Evolutionary conservation across 2,329 filamentous ascomycete species (phyloP).

Genomic region (Colletotrichum sp.): DNA sequence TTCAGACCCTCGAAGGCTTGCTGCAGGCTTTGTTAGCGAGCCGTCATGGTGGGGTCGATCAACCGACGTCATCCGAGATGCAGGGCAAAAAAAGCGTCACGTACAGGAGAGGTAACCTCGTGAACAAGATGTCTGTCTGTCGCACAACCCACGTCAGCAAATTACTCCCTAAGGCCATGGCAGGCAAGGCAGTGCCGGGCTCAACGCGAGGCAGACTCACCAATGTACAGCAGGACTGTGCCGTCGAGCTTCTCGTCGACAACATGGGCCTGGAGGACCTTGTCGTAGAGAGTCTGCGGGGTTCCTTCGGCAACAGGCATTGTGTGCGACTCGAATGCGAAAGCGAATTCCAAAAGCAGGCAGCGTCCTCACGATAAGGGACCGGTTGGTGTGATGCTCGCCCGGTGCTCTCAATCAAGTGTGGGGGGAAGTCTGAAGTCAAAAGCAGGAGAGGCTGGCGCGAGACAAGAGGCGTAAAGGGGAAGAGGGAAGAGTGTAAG

Average conservation of each 20-base stretch:
- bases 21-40: slow-evolving; percentile 44
- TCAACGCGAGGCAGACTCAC: slow-evolving; percentile 51
- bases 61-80: slow-evolving; percentile 12
- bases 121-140: slow-evolving; percentile 94
- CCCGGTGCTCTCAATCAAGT: neutral
- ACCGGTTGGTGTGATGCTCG: neutral
- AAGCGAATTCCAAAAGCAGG: neutral
- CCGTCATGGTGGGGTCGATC: neutral
- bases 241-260: slow-evolving; percentile 96
- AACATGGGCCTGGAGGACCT: slow-evolving; percentile 93
- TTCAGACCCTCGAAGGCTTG: slow-evolving; percentile 97
- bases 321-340: slow-evolving; percentile 36
- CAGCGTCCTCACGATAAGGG: neutral
- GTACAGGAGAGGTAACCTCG: slow-evolving; percentile 94
- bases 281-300: slow-evolving; percentile 93
- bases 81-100: neutral
- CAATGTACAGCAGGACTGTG: slow-evolving; percentile 91
- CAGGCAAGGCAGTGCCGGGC: neutral
- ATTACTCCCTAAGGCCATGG: neutral
- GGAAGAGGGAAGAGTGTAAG: neutral
- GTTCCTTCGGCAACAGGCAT: slow-evolving; percentile 79
- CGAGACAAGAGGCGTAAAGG: neutral
- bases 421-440: neutral
- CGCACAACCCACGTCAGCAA: neutral
- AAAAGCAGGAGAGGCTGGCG: neutral